Evolutionary conservation across 352 stramenopile species (phyloP).

Genomic region (Nothophytophthora sp.): DNA sequence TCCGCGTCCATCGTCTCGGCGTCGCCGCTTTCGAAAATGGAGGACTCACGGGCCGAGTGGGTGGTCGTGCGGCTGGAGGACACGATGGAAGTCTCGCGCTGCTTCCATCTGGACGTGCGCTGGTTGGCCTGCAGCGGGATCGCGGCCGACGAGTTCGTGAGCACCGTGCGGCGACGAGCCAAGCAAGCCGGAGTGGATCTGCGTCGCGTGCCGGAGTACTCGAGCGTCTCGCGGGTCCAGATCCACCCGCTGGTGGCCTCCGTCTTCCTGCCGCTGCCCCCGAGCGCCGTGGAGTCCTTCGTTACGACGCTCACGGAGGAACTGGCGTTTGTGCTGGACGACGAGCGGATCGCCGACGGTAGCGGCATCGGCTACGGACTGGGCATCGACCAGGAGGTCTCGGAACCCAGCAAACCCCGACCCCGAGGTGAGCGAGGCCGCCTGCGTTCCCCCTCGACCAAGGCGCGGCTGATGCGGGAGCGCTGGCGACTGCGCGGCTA

Average conservation of each 20-base stretch:
- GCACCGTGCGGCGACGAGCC: constrained; percentile 54
- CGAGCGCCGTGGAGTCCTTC: constrained; percentile 26
- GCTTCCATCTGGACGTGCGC: constrained; percentile 72
- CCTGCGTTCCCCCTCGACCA: constrained; percentile 34
- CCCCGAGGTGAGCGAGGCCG: constrained; percentile 13
- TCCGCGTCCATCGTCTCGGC: constrained; percentile 20
- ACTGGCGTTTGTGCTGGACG: constrained; percentile 68
- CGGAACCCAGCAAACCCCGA: constrained; percentile 17
- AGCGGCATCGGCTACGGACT: constrained; percentile 71
- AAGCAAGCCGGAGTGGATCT: constrained; percentile 73
- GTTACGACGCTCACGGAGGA: constrained; percentile 36
- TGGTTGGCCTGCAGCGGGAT: constrained; percentile 83
- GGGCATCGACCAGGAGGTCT: constrained; percentile 51
- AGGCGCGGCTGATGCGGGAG: constrained; percentile 35
- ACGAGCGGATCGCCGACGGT: constrained; percentile 62
- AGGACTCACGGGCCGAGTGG: constrained; percentile 72
- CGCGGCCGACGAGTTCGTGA: constrained; percentile 74
- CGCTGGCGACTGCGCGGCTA: constrained; percentile 65
- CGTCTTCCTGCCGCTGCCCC: constrained; percentile 53
- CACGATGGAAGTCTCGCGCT: constrained; percentile 53
- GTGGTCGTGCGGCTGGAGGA: constrained; percentile 72
- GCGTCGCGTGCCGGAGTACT: constrained; percentile 77
- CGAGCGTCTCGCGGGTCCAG: constrained; percentile 65
- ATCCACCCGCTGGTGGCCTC: constrained; percentile 74
- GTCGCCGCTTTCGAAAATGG: constrained; percentile 12